A percentile compares a stretch with the other conserved stretches of the same genome.
These are phyloP conservation scores for Decorospora gaudefroyi DNA, from an alignment of 2,329 filamentous ascomycete species.

Conservation along the genomic window DNA sequence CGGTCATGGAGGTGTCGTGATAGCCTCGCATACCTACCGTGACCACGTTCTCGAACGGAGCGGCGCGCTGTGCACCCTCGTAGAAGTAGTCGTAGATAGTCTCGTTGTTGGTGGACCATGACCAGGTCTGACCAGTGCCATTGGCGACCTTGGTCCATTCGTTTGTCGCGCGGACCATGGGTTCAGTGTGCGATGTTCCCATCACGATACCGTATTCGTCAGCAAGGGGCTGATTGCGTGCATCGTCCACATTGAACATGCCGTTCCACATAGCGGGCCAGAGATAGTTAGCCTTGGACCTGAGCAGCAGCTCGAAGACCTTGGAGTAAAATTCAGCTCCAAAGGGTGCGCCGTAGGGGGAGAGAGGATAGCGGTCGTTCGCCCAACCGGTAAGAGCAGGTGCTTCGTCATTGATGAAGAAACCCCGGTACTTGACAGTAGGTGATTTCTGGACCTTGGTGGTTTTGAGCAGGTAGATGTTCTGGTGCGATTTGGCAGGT, in stretches of 20 bases:
- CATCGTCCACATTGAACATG: constrained; percentile 74
- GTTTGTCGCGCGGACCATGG: constrained; percentile 65
- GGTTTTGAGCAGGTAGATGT: constrained; percentile 60
- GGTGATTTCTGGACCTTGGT: constrained; percentile 64
- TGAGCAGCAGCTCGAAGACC: constrained; percentile 72
- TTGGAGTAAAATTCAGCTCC: constrained; percentile 68
- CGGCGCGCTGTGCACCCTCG: constrained; percentile 67
- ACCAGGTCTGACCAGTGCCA: constrained; percentile 61
- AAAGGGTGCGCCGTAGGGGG: constrained; percentile 50
- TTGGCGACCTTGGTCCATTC: constrained; percentile 56
- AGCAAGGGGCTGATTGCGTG: constrained; percentile 68
- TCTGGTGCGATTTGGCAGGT: constrained; percentile 55
- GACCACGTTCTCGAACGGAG: constrained; percentile 68
- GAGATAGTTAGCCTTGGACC: constrained; percentile 72
- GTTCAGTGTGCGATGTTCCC: constrained; percentile 74
- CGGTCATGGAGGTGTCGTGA: constrained; percentile 66
- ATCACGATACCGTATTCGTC: constrained; percentile 77
- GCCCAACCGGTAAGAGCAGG: constrained; percentile 71
- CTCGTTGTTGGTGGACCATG: constrained; percentile 70
- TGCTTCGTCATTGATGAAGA: constrained; percentile 73
- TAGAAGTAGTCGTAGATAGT: constrained; percentile 70
- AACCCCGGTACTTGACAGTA: constrained; percentile 68
- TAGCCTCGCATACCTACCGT: constrained; percentile 72
- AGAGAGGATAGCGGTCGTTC: constrained; percentile 57
- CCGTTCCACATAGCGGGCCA: constrained; percentile 74